A percentile compares a stretch with the other conserved stretches of the same genome.
phyloP scores from a whole-genome alignment of 345 rosid genomes.

The Noccaea bulbosa region DNA sequence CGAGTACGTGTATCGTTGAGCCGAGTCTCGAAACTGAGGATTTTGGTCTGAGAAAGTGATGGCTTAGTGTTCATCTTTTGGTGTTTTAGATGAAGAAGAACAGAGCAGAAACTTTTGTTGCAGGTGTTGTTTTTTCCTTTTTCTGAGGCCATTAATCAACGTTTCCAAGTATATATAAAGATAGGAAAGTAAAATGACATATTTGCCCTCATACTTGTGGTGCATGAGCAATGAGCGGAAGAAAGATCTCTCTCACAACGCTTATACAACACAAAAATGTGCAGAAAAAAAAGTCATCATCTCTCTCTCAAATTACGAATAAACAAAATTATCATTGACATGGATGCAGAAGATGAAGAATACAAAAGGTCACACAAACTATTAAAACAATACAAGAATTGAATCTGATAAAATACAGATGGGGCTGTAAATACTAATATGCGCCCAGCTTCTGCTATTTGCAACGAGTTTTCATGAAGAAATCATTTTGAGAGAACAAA shows the following conservation, averaged over 20 bases:
- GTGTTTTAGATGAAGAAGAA: conserved; percentile 25
- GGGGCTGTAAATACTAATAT: conserved; percentile 35
- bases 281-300: too few relatives aligned
- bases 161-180: conserved; percentile 24
- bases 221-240: neutral
- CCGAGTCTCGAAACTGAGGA: neutral
- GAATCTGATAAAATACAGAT: conserved; percentile 42
- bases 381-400: conserved; percentile 40
- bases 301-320: too few relatives aligned
- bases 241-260: too few relatives aligned
- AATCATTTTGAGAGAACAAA: neutral
- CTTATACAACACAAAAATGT: too few relatives aligned
- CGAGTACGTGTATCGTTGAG: conserved; percentile 9
- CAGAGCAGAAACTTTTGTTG: conserved; percentile 24
- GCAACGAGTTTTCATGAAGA: conserved; percentile 39
- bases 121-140: conserved; percentile 18
- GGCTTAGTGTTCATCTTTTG: conserved; percentile 40
- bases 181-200: conserved; percentile 15
- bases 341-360: conserved; percentile 19
- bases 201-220: conserved; percentile 22
- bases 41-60: conserved; percentile 32
- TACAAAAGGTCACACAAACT: conserved; percentile 42
- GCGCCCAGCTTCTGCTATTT: conserved; percentile 38
- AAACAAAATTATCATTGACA: conserved; percentile 25
- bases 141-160: conserved; percentile 37